phyloP scores from a whole-genome alignment of 306 rosid species.

The Trifolium subterraneum region DNA sequence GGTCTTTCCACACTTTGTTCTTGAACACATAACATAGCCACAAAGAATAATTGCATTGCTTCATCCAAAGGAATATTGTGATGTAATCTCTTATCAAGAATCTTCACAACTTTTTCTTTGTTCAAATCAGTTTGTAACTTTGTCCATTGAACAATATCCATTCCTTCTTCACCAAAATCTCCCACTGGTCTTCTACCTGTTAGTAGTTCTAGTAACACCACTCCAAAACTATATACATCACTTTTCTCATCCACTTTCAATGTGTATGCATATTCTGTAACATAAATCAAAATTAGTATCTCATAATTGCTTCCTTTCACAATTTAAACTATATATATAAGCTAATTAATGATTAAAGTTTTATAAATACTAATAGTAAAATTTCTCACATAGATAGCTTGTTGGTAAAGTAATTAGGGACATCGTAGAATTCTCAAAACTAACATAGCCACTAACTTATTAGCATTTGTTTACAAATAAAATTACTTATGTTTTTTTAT shows the following conservation, averaged over 20 bases:
- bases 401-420: too few species aligned
- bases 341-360: not conserved
- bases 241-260: constrained; percentile 84
- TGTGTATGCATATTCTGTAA: constrained; percentile 85
- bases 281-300: constrained; percentile 22
- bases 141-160: constrained; percentile 91
- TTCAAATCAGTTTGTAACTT: constrained; percentile 66
- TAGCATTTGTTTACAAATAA: too few species aligned
- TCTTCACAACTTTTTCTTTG: constrained; percentile 65
- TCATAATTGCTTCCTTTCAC: not conserved
- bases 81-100: constrained; percentile 64
- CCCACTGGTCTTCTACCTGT: constrained; percentile 82
- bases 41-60: constrained; percentile 81
- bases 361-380: not conserved
- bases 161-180: constrained; percentile 83
- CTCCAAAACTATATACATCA: constrained; percentile 90
- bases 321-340: not conserved
- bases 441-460: too few species aligned
- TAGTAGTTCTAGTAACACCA: constrained; percentile 76
- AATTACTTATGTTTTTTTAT: too few species aligned
- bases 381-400: not conserved
- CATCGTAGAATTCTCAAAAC: too few species aligned
- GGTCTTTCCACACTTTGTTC: constrained; percentile 90
- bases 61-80: constrained; percentile 60
- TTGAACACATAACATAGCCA: constrained; percentile 82